Base-by-base conservation (phyloP, 140 eudicot genomes). In the Senecio squalidus region DNA sequence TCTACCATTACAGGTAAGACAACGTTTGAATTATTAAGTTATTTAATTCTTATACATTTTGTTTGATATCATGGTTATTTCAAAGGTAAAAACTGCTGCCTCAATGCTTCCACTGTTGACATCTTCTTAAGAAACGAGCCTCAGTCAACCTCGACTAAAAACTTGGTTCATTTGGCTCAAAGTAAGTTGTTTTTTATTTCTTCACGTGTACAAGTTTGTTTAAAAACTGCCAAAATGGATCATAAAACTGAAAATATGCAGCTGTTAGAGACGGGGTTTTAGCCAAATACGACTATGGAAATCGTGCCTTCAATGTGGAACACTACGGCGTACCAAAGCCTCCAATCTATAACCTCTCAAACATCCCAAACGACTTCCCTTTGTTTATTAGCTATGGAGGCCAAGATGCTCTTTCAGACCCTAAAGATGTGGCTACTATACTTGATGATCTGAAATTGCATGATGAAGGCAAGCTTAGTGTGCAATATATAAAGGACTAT, bases 121-220 rank as follows among this genome's bases (percentile, higher is more conserved):
- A 15, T 50, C 8, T 85, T 82, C 74, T 69, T 89, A 67, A 55
- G 77, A 74, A 71, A 78, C 22, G 97, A 85, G 62, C 97, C 97
- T 55, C 97, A 89, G 23, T 70, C 97, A 1, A 90, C 95, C 27
- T 66, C 97, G 6, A 83, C 85, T 22, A 86, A 86, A 76, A 85
- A 89, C 74, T 58, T 85, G 74, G 85, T 85, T 16, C 97, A 89
- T 68, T 61, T 89, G 72, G 84, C 97, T 60, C 95, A 89, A 72
- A 82, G 95, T 89, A 77, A 58, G 93, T 64, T 17, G 5, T 10
- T 58, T 52, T 10, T 18, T 25, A 16, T 25, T 14, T 8, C 9
- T 43, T 51, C 43, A 43, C 2, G 22, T 14, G 28, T 30, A 16
- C 1, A 34, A 6, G 22, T 55, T 9, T 9, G 6, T 4, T 11